Percentiles rank a stretch among this genome's conserved stretches.
Evolutionary conservation across 495 filamentous ascomycete species (phyloP).

Genomic region (Neurospora pannonica): DNA sequence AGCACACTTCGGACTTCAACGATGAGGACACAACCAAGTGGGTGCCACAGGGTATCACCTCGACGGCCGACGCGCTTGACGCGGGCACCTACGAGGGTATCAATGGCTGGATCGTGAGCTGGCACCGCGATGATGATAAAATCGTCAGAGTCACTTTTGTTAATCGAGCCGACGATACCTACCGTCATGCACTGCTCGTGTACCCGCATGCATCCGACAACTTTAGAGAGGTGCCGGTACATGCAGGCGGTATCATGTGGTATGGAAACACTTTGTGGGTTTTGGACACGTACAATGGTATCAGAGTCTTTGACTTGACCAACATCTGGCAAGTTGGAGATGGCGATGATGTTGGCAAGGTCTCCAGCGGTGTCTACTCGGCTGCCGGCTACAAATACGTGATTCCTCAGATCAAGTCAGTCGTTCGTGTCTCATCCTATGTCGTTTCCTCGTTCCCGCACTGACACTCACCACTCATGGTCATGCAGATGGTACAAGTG

Average conservation of each 20-base stretch:
- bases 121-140: constrained; percentile 26
- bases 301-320: constrained; percentile 8
- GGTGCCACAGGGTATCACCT: constrained; percentile 32
- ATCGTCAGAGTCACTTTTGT: constrained; percentile 30
- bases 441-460: neutral
- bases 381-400: constrained; percentile 10
- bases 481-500: constrained; percentile 8
- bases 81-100: constrained; percentile 23
- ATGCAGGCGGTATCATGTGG: constrained; percentile 10
- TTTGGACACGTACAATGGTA: constrained; percentile 5
- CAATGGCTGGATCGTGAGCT: constrained; percentile 29
- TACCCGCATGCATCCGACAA: constrained; percentile 3
- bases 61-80: constrained; percentile 27
- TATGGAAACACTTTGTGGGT: constrained; percentile 11
- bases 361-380: neutral
- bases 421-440: neutral
- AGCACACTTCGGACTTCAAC: constrained; percentile 20
- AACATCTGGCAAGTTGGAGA: constrained; percentile 6
- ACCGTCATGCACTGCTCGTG: constrained; percentile 31
- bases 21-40: constrained; percentile 27
- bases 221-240: constrained; percentile 8
- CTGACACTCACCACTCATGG: neutral
- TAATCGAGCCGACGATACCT: constrained; percentile 17
- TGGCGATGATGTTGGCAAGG: constrained; percentile 5
- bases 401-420: constrained; percentile 8